Evolutionary conservation across 495 filamentous ascomycete genomes (phyloP), one percentile per base, ranked within the genome.

Genomic region (Paragyromitra xinjiangensis): DNA sequence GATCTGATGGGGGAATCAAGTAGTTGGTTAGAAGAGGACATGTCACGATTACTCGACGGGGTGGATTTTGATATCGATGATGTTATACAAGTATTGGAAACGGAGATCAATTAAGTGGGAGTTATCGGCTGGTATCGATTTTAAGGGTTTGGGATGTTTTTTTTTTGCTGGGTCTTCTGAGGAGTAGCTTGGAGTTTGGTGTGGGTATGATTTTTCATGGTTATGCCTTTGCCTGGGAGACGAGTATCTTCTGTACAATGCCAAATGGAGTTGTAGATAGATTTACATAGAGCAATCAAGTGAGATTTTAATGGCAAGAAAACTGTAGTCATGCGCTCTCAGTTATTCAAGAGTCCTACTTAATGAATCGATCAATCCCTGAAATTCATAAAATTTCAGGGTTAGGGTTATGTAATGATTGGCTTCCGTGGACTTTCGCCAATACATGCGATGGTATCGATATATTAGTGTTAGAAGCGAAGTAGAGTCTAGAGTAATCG

Each of bases 31-130:
- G 64, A 80, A 50, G 81, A 82, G 71, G 78, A 82, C 44, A 80
- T 82, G 77, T 78, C 73, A 4, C 73, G 64, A 51, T 55, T 82
- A 26, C 22, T 82, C 26, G 80, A 82, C 50, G 78, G 81, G 9
- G 73, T 82, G 14, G 81, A 82, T 69, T 77, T 82, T n/a, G 71
- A 72, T 51, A 81, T 82, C 24, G 81, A 82, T 62, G 81, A 82
- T 71, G 81, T 82, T n/a, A 82, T 80, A 62, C 80, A 80, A 29
- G 81, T 82, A 9, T 66, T 82, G 59, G 77, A 82, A 42, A 80
- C 81, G 3, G 67, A 82, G 40, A 82, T 80, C 50, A 79, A 81
- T 62, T 81, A 56, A 75, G 40, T 29, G 37, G 62, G 39, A 65
- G 51, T 64, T 61, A 4, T 40, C 66, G 51, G 64, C 42, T 59